Base-by-base conservation (phyloP, 2,329 filamentous ascomycete genomes). In the Sporothrix luriei region DNA sequence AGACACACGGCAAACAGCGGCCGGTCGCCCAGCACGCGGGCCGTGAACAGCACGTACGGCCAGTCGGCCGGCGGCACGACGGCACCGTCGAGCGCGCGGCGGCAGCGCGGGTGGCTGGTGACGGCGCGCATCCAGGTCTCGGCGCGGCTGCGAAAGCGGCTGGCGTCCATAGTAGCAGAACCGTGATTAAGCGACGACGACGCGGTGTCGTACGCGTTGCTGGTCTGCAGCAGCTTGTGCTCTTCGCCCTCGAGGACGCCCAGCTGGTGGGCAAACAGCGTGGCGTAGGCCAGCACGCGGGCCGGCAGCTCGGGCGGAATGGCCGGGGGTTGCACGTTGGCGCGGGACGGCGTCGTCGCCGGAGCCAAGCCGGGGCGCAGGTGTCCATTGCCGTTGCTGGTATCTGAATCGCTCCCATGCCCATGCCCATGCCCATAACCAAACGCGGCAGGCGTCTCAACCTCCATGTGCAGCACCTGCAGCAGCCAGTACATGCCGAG, bases 401-500 rank as follows among this genome's bases (percentile, higher is more conserved):
- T 57, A 29, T 10, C 21, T 24, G 29, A 19, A 29, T 66, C 43
- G 46, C 46, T 43, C 4, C 49, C 52, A 16, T 69, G 52, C 33
- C 40, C 40, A 43, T 43, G 40, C n/a, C n/a, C n/a, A 57, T 70
- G 33, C n/a, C n/a, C n/a, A 57, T 64, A 69, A 55, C 48, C 38
- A 49, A 49, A 66, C 3, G n/a, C 40, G 11, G 40, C 10, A 13
- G 64, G 57, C 5, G 16, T 33, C 2, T 65, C 62, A 3, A 33
- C 43, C 7, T 40, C 43, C 62, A n/a, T 65, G 69, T 73, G 72
- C 55, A 73, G 62, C 49, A 68, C 70, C 29, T 61, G 57, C 55
- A 73, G 70, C 57, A 73, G 51, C 69, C 72, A 71, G 68, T 51
- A 72, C 68, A 73, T 71, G 59, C 68, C 72, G 38, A 59, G 16